Evolutionary conservation across 306 rosid genomes (phyloP).

Genomic region (Vicia faba): DNA sequence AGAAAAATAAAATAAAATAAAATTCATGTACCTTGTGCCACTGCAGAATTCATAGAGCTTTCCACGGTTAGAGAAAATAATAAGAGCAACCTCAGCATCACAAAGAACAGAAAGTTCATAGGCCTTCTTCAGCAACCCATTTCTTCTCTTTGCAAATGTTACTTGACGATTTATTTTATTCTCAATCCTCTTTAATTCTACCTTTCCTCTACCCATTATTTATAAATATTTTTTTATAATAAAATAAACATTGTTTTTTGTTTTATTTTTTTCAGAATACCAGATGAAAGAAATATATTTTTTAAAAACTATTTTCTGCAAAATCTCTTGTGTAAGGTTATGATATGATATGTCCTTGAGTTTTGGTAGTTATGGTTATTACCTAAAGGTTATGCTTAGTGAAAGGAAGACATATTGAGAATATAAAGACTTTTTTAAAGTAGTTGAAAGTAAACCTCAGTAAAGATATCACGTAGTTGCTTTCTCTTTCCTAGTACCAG

Average conservation of each 20-base stretch:
- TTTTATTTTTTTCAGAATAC: constrained; percentile 23
- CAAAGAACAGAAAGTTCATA: constrained; percentile 84
- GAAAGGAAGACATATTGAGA: constrained; percentile 28
- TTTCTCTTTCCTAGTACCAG: not conserved
- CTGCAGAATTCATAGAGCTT: constrained; percentile 87
- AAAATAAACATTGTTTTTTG: constrained; percentile 24
- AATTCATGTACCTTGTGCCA: constrained; percentile 50
- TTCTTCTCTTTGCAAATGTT: constrained; percentile 80
- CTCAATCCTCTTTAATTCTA: constrained; percentile 87
- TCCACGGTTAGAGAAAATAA: constrained; percentile 76
- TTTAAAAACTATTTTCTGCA: constrained; percentile 35
- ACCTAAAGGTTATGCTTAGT: constrained; percentile 30
- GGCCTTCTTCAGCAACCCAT: constrained; percentile 81
- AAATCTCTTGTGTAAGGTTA: constrained; percentile 27
- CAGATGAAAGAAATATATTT: constrained; percentile 8
- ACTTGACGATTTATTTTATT: constrained; percentile 84
- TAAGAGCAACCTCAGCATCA: constrained; percentile 84
- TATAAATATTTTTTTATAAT: constrained; percentile 7
- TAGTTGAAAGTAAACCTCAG: not conserved
- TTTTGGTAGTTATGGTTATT: constrained; percentile 32
- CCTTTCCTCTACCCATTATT: constrained; percentile 86
- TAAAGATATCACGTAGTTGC: not conserved
- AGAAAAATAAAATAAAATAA: not conserved
- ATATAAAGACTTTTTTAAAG: constrained; percentile 34
- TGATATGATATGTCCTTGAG: constrained; percentile 32